Percentiles rank a stretch among this genome's conserved stretches.
Evolutionary conservation across 805 yeast species (phyloP).

Genomic region (Ogataea trehalophila): DNA sequence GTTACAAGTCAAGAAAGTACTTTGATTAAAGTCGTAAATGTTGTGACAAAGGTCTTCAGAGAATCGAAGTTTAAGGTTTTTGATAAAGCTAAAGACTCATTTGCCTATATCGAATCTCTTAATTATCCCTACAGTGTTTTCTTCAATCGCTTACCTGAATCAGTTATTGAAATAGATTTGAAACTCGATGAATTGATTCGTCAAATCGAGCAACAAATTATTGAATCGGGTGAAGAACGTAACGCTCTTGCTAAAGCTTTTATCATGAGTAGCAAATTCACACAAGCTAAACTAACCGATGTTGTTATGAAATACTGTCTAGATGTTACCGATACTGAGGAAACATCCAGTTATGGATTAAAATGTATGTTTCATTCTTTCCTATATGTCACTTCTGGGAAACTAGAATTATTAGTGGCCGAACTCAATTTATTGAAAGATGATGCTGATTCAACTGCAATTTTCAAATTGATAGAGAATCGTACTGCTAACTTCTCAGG

Average conservation of each 20-base stretch:
- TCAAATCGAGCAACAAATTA: slow-evolving; percentile 8
- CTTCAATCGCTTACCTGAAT: slow-evolving; percentile 12
- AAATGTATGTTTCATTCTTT: too few relatives aligned
- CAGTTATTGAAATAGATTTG: slow-evolving; percentile 12
- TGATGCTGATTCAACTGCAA: too few relatives aligned
- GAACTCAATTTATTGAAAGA: too few relatives aligned
- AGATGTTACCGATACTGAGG: too few relatives aligned
- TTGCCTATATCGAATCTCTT: slow-evolving; percentile 18
- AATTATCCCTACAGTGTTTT: slow-evolving; percentile 15
- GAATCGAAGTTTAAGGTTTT: slow-evolving; percentile 13
- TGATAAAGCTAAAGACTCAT: slow-evolving; percentile 3
- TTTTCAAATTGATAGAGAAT: too few relatives aligned
- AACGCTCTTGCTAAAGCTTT: not conserved
- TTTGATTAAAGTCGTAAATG: slow-evolving; percentile 7
- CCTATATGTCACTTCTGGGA: too few relatives aligned
- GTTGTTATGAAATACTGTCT: too few relatives aligned
- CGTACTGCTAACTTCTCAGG: too few relatives aligned
- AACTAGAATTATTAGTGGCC: too few relatives aligned
- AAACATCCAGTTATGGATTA: too few relatives aligned
- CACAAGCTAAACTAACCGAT: too few relatives aligned
- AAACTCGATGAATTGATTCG: slow-evolving; percentile 16
- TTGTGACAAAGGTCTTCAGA: slow-evolving; percentile 18
- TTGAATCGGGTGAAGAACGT: slow-evolving; percentile 2
- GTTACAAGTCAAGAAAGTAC: slow-evolving; percentile 11
- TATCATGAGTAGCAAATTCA: not conserved